These are phyloP conservation scores for Posidonia oceanica DNA, from an alignment of 116 monocot species.

Conservation along the genomic window DNA sequence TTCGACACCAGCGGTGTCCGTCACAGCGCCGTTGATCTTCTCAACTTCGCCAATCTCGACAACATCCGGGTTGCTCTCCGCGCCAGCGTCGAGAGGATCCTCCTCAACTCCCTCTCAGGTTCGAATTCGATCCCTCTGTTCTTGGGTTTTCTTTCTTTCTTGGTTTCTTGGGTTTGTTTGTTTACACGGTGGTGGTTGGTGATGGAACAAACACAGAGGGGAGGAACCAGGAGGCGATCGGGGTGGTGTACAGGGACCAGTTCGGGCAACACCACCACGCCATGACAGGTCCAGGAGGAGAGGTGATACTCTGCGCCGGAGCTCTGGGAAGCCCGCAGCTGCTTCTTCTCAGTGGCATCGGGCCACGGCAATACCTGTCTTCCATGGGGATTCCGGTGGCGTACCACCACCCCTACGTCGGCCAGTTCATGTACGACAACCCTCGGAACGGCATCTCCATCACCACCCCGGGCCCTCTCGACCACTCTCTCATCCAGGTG, in stretches of 20 bases:
- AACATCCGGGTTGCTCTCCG: conserved; percentile 15
- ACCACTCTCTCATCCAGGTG: conserved; percentile 87
- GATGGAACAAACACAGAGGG: background rate
- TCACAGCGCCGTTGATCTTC: conserved; percentile 62
- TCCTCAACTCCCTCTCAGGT: conserved; percentile 3
- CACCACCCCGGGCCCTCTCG: conserved; percentile 46
- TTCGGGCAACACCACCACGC: conserved; percentile 49
- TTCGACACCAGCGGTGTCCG: conserved; percentile 37
- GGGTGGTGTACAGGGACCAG: conserved; percentile 57
- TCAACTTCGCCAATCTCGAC: conserved; percentile 22
- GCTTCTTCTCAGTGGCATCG: conserved; percentile 83
- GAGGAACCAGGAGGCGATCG: conserved; percentile 23
- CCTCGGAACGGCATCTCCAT: conserved; percentile 82
- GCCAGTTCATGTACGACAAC: conserved; percentile 65
- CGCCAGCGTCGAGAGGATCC: conserved; percentile 13
- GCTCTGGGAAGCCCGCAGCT: conserved; percentile 84
- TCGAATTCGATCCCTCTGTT: background rate
- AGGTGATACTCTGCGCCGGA: conserved; percentile 71
- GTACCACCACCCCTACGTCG: conserved; percentile 38
- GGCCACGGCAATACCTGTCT: conserved; percentile 49
- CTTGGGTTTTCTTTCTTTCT: background rate
- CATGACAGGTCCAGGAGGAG: conserved; percentile 35
- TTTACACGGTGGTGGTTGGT: background rate
- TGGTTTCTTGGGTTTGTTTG: background rate
- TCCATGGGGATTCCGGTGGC: conserved; percentile 64